These are phyloP conservation scores for Didymosphaeria variabile DNA, from an alignment of 2,329 filamentous ascomycete species.

Conservation along the genomic window DNA sequence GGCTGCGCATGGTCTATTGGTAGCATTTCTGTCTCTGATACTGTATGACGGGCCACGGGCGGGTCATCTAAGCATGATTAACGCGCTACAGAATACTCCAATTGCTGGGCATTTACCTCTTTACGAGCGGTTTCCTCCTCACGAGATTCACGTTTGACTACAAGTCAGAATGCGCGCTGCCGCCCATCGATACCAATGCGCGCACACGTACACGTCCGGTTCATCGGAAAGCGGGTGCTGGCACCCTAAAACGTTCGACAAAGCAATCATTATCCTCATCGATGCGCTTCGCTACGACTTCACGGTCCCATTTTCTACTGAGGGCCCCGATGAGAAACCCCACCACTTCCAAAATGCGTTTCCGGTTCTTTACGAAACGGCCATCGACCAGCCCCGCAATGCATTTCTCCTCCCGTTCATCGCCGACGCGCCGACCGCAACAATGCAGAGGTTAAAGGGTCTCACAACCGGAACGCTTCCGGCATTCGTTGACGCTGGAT, in stretches of 20 bases:
- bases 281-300: constrained; percentile 98
- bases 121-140: constrained; percentile 93
- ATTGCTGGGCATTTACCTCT: constrained; percentile 83
- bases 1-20: constrained; percentile 60
- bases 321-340: constrained; percentile 58
- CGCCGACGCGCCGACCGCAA: constrained; percentile 93
- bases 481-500: constrained; percentile 92
- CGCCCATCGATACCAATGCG: constrained; percentile 66
- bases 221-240: constrained; percentile 77
- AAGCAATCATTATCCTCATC: constrained; percentile 87
- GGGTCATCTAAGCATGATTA: constrained; percentile 9
- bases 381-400: constrained; percentile 76
- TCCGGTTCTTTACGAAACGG: constrained; percentile 85
- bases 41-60: constrained; percentile 53
- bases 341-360: constrained; percentile 87
- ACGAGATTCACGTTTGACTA: constrained; percentile 83
- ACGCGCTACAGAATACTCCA: constrained; percentile 70
- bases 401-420: constrained; percentile 95
- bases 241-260: constrained; percentile 93
- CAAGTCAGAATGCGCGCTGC: constrained; percentile 77
- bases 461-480: constrained; percentile 94
- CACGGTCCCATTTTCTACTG: constrained; percentile 76
- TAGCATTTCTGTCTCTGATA: constrained; percentile 75
- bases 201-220: constrained; percentile 48
- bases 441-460: constrained; percentile 90